Conservation (phyloP, 805 yeast species). For the Nakazawaea ambrosiae region DNA sequence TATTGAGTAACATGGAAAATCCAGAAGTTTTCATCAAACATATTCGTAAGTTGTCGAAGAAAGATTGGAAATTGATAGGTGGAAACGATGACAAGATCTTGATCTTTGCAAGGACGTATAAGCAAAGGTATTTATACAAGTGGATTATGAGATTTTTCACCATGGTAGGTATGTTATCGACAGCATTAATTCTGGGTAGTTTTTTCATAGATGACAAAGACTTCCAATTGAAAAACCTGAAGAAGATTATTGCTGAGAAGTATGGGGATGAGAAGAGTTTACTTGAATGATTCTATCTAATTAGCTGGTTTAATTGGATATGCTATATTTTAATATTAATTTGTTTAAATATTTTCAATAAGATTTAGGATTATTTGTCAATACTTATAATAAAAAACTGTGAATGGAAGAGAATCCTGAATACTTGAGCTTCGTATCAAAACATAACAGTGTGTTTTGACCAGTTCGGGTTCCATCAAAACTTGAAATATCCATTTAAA, state of each 20-base stretch:
- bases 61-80: slow-evolving; percentile 51
- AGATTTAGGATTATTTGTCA: no score
- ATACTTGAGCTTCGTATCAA: background rate
- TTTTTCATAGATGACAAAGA: slow-evolving; percentile 17
- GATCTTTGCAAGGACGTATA: slow-evolving; percentile 30
- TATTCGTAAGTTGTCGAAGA: slow-evolving; percentile 35
- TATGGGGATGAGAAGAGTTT: background rate
- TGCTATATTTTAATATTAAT: no score
- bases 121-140: slow-evolving; percentile 1
- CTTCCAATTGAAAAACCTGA: background rate
- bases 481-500: no score
- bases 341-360: no score
- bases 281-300: background rate
- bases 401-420: no score
- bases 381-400: no score
- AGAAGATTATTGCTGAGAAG: background rate
- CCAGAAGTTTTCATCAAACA: slow-evolving; percentile 26
- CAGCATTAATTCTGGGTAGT: slow-evolving; percentile 20
- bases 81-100: slow-evolving; percentile 33
- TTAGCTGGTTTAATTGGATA: background rate
- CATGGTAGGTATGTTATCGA: slow-evolving; percentile 21
- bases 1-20: slow-evolving; percentile 32
- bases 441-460: no score
- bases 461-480: no score
- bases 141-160: slow-evolving; percentile 21